Percentiles rank a stretch among this genome's conserved stretches.
These are phyloP conservation scores for Arachnomyces sp. DNA, from an alignment of 2,329 filamentous ascomycete species.

Conservation along the genomic window DNA sequence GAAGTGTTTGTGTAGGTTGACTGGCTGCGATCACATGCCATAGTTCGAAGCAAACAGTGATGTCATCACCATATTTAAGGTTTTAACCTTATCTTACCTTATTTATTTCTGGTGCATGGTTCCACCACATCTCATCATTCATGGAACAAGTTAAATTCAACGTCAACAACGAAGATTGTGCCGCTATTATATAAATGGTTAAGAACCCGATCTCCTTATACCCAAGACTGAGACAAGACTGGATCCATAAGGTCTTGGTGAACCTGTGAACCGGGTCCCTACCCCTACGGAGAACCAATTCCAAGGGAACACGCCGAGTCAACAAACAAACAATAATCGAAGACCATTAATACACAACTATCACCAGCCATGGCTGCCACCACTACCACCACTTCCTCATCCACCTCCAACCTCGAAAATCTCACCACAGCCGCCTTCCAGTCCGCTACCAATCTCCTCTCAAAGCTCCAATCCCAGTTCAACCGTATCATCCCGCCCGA, in stretches of 20 bases:
- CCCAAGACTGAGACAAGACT: no score
- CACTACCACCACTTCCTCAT: neutral
- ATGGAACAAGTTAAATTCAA: neutral
- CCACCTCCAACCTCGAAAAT: neutral
- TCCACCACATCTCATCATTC: neutral
- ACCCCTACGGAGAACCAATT: no score
- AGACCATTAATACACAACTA: neutral
- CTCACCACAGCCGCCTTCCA: neutral
- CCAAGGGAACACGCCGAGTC: no score
- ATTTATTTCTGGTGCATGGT: neutral
- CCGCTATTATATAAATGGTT: neutral
- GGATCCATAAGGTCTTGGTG: no score
- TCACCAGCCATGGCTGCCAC: neutral
- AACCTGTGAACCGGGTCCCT: no score
- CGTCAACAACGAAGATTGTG: neutral
- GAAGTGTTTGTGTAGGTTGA: no score
- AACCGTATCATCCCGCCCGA: slow-evolving; percentile 52
- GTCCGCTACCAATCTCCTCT: slow-evolving; percentile 2
- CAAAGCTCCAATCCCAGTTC: slow-evolving; percentile 21
- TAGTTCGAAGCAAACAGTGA: neutral
- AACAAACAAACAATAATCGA: no score
- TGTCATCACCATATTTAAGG: neutral
- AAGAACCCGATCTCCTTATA: no score
- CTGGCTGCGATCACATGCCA: neutral
- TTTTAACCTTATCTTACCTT: no score